phyloP scores from a whole-genome alignment of 306 rosid species.

The Quercus engelmannii region DNA sequence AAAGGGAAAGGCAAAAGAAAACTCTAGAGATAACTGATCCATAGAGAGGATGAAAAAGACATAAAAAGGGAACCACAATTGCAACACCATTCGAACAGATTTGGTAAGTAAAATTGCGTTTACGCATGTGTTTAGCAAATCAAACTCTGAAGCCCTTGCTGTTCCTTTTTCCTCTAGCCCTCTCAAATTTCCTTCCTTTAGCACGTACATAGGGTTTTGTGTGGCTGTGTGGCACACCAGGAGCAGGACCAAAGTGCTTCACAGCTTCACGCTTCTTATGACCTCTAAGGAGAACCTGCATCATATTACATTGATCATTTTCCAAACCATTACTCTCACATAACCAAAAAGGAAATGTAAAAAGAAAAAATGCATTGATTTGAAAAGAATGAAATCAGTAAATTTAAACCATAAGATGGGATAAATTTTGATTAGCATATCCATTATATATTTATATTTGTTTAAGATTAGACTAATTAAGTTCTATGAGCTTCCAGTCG shows the following conservation, averaged over 20 bases:
- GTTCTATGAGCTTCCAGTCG: neutral
- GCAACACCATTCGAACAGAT: neutral
- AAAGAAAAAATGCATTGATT: neutral
- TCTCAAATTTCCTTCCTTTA: conserved; percentile 51
- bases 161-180: conserved; percentile 57
- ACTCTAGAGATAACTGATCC: neutral
- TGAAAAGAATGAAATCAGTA: neutral
- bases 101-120: neutral
- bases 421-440: neutral
- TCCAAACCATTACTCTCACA: neutral
- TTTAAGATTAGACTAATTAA: neutral
- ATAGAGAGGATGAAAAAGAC: neutral
- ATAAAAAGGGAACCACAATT: neutral
- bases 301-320: neutral
- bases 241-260: conserved; percentile 67
- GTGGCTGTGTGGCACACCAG: conserved; percentile 73
- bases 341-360: neutral
- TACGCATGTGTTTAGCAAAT: conserved; percentile 12
- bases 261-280: conserved; percentile 70
- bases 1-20: neutral
- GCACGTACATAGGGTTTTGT: conserved; percentile 57
- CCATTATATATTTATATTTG: neutral
- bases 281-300: conserved; percentile 63
- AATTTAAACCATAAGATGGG: neutral
- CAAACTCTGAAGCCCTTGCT: conserved; percentile 59